phyloP scores from a whole-genome alignment of 805 yeast genomes.

The Starmerella lactis-condensi region DNA sequence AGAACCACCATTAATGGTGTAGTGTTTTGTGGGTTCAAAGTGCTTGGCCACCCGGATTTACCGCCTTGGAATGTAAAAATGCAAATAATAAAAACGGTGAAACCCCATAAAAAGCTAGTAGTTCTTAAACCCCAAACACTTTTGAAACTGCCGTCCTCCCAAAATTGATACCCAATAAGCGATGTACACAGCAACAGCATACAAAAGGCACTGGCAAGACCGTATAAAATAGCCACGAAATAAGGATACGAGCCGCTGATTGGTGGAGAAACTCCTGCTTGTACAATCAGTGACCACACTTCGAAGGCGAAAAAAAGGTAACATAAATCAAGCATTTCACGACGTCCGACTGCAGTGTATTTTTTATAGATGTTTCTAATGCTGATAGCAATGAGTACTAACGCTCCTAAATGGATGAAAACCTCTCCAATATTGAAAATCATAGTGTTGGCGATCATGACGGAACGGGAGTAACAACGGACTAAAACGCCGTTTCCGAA shows the following conservation, averaged over 20 bases:
- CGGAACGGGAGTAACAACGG: slow-evolving; percentile 65
- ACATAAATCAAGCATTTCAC: slow-evolving; percentile 63
- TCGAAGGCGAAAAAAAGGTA: slow-evolving; percentile 40
- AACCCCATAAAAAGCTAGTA: slow-evolving; percentile 39
- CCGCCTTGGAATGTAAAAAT: slow-evolving; percentile 46
- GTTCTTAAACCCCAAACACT: slow-evolving; percentile 42
- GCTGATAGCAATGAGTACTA: slow-evolving; percentile 47
- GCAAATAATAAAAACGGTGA: slow-evolving; percentile 46
- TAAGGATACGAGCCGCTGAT: slow-evolving; percentile 57
- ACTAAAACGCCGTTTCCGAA: slow-evolving; percentile 46
- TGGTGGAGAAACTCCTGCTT: slow-evolving; percentile 85
- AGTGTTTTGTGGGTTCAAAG: slow-evolving; percentile 36
- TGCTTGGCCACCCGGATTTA: slow-evolving; percentile 28
- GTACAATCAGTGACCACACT: slow-evolving; percentile 56
- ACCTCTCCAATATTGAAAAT: slow-evolving; percentile 80
- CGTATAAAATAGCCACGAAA: slow-evolving; percentile 68
- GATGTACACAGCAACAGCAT: slow-evolving; percentile 56
- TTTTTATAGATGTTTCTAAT: slow-evolving; percentile 61
- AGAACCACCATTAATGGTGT: slow-evolving; percentile 50
- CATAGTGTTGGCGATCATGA: slow-evolving; percentile 76
- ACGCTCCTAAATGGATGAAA: slow-evolving; percentile 60
- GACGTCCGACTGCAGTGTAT: slow-evolving; percentile 87
- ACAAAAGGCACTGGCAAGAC: slow-evolving; percentile 53
- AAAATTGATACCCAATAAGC: slow-evolving; percentile 64
- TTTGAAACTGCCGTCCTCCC: slow-evolving; percentile 77